Percentiles rank a stretch among this genome's conserved stretches.
These are phyloP conservation scores for Colletotrichum melonis DNA, from an alignment of 2,329 filamentous ascomycete genomes.

Conservation along the genomic window DNA sequence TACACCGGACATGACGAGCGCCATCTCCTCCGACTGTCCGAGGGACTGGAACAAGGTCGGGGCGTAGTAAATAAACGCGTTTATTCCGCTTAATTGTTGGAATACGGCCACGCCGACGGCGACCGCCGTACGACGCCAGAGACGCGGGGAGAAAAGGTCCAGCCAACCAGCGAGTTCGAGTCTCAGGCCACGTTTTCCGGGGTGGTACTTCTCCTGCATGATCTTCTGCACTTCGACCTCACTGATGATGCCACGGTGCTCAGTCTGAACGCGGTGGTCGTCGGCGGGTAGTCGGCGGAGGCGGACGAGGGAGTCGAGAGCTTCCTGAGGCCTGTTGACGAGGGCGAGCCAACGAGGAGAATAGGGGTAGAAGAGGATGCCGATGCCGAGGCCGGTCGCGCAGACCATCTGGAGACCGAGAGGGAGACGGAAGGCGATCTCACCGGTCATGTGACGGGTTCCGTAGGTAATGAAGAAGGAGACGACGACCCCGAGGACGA, in stretches of 20 bases:
- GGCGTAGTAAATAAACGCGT: conserved; percentile 42
- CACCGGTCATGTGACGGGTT: conserved; percentile 54
- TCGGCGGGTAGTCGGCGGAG: conserved; percentile 54
- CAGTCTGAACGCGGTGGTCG: conserved; percentile 56
- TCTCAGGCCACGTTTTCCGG: conserved; percentile 46
- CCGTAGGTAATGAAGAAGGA: conserved; percentile 67
- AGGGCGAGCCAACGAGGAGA: conserved; percentile 58
- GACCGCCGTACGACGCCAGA: conserved; percentile 54
- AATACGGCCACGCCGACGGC: conserved; percentile 46
- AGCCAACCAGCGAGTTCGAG: conserved; percentile 58
- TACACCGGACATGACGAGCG: conserved; percentile 47
- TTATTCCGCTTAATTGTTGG: conserved; percentile 39
- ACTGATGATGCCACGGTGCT: conserved; percentile 61
- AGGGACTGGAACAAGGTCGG: conserved; percentile 42
- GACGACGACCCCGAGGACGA: conserved; percentile 63
- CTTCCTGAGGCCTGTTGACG: conserved; percentile 50
- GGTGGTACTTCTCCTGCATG: conserved; percentile 50
- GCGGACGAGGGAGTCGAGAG: conserved; percentile 48
- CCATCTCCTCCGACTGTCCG: conserved; percentile 42
- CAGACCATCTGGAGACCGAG: conserved; percentile 59
- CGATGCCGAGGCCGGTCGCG: conserved; percentile 50
- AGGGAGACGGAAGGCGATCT: conserved; percentile 57
- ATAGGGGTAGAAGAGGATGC: conserved; percentile 58
- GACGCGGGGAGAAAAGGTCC: conserved; percentile 59
- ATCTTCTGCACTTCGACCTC: conserved; percentile 59